Conservation (phyloP, 2,329 filamentous ascomycete species). For the Dothiorella sarmentorum region DNA sequence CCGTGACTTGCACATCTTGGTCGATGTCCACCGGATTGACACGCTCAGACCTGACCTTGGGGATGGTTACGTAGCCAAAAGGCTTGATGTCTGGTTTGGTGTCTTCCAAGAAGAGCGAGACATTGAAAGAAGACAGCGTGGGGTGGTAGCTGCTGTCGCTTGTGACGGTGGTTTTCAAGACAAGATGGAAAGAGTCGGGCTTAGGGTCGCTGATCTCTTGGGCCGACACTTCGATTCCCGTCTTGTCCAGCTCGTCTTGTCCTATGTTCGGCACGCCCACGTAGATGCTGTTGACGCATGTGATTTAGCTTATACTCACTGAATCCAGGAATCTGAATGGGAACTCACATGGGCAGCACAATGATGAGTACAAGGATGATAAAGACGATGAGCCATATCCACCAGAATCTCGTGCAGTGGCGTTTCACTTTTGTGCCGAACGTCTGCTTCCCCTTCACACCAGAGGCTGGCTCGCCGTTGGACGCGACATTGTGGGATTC, state of each 20-base stretch:
- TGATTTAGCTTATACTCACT: neutral
- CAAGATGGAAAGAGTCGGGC: slow-evolving; percentile 47
- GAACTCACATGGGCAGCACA: slow-evolving; percentile 59
- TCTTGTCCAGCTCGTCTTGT: slow-evolving; percentile 52
- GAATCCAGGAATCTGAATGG: no score
- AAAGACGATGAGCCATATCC: slow-evolving; percentile 55
- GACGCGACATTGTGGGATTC: neutral
- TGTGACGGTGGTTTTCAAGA: slow-evolving; percentile 47
- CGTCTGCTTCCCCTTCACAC: slow-evolving; percentile 6
- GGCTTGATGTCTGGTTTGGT: slow-evolving; percentile 30
- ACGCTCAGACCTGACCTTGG: slow-evolving; percentile 37
- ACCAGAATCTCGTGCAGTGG: slow-evolving; percentile 51
- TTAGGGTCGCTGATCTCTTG: slow-evolving; percentile 51
- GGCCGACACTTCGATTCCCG: slow-evolving; percentile 49
- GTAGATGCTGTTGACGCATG: slow-evolving; percentile 44
- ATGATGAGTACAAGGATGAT: slow-evolving; percentile 52
- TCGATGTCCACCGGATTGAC: slow-evolving; percentile 43
- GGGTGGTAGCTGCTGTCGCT: slow-evolving; percentile 53
- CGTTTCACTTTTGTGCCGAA: slow-evolving; percentile 21
- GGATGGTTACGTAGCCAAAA: slow-evolving; percentile 48
- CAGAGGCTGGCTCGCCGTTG: neutral
- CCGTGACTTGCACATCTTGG: slow-evolving; percentile 44
- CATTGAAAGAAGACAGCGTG: slow-evolving; percentile 52
- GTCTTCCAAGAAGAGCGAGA: slow-evolving; percentile 47
- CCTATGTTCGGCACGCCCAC: slow-evolving; percentile 59